Conservation (phyloP, 2,329 filamentous ascomycete genomes). For the Cytospora chrysosperma region DNA sequence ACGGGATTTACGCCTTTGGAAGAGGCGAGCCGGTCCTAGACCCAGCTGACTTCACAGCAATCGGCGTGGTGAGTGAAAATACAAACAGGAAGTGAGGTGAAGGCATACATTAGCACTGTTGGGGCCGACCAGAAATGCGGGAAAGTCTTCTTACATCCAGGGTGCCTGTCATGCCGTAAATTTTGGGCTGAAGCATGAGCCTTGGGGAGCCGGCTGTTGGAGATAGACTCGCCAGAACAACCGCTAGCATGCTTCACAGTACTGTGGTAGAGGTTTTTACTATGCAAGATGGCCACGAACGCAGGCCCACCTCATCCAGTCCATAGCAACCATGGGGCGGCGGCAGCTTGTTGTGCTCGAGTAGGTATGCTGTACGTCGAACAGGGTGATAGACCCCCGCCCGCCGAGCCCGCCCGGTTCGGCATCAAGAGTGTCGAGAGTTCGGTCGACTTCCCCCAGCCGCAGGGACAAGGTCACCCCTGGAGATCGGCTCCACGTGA, state of each 20-base stretch:
- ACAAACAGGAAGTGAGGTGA: neutral
- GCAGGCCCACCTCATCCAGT: neutral
- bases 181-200: no score
- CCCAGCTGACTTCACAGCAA: conserved; percentile 33
- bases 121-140: neutral
- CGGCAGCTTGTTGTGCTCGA: neutral
- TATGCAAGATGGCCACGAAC: neutral
- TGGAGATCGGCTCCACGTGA: neutral
- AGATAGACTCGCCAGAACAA: neutral
- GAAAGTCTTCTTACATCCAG: neutral
- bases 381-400: neutral
- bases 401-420: neutral
- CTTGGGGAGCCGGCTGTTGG: neutral
- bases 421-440: neutral
- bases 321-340: neutral
- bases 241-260: neutral
- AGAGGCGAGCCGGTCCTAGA: conserved; percentile 33
- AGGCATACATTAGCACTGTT: neutral
- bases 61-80: conserved; percentile 17
- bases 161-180: neutral
- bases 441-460: neutral
- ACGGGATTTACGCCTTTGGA: conserved; percentile 33
- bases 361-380: no score
- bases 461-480: neutral
- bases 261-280: no score